Percentiles rank a stretch among this genome's conserved stretches.
Conservation (phyloP, 441 rosid genomes). For the Iberis amara region DNA sequence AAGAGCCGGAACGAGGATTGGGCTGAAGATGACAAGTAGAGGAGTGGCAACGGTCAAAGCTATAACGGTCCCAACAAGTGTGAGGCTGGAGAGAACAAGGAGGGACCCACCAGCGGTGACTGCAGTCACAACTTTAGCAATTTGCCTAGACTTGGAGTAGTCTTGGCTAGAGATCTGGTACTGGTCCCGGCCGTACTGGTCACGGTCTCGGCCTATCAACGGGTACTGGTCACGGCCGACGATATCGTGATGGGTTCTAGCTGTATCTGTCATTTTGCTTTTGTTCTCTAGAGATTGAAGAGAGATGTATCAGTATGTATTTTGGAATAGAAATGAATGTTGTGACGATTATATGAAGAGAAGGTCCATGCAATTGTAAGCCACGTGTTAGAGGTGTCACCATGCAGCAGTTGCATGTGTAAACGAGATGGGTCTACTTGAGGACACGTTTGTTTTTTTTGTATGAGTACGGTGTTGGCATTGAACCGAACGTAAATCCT, state of each 20-base stretch:
- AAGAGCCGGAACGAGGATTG: constrained; percentile 72
- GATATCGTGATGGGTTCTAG: constrained; percentile 24
- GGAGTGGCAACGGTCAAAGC: constrained; percentile 72
- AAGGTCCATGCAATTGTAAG: constrained; percentile 20
- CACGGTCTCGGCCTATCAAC: constrained; percentile 1
- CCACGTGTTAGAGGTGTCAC: constrained; percentile 48
- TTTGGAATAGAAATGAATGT: constrained; percentile 24
- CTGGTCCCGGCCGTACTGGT: constrained; percentile 40
- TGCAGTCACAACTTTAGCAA: constrained; percentile 71
- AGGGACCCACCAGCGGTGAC: constrained; percentile 73
- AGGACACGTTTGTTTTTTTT: constrained; percentile 46
- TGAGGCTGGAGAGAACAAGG: constrained; percentile 63
- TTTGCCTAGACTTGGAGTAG: constrained; percentile 47
- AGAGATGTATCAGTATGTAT: constrained; percentile 5
- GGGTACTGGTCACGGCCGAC: constrained; percentile 19
- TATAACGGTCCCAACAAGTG: constrained; percentile 65
- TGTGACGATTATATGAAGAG: constrained; percentile 23
- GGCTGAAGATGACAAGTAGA: constrained; percentile 71
- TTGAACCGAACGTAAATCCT: constrained; percentile 18
- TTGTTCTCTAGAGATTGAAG: not conserved
- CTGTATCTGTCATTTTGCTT: constrained; percentile 25
- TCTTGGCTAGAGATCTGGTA: constrained; percentile 11
- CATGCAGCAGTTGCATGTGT: constrained; percentile 73
- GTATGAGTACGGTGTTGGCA: constrained; percentile 15
- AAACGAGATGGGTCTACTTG: constrained; percentile 15